phyloP scores from a whole-genome alignment of 768 basidiomycete genomes.

The Fistulinella prunicolor region DNA sequence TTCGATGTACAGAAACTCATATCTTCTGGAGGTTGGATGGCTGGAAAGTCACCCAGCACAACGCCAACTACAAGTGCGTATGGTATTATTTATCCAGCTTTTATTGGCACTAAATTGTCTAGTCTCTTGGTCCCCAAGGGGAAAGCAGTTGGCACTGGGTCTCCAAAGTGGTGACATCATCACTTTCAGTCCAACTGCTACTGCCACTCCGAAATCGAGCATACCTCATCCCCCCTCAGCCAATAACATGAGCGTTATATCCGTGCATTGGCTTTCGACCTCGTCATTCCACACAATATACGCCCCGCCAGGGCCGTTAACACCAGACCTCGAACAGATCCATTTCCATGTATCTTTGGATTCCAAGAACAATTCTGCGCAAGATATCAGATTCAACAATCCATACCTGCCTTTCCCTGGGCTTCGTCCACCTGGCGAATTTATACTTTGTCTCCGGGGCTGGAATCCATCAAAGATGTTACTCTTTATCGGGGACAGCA shows the following conservation, averaged over 20 bases:
- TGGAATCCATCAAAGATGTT: constrained; percentile 46
- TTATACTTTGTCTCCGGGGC: constrained; percentile 36
- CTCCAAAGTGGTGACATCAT: constrained; percentile 67
- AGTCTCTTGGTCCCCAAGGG: constrained; percentile 88
- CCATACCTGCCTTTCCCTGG: constrained; percentile 47
- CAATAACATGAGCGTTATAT: constrained; percentile 44
- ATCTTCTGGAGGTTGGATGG: constrained; percentile 53
- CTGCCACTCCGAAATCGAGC: constrained; percentile 52
- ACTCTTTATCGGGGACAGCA: constrained; percentile 47
- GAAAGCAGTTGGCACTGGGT: constrained; percentile 79
- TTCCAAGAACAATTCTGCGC: constrained; percentile 36
- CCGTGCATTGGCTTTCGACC: constrained; percentile 65
- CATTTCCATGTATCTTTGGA: constrained; percentile 44
- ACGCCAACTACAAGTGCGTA: constrained; percentile 61
- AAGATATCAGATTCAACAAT: constrained; percentile 37
- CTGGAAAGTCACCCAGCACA: constrained; percentile 43
- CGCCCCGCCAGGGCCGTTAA: constrained; percentile 39
- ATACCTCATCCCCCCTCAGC: constrained; percentile 55
- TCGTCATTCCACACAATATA: constrained; percentile 69
- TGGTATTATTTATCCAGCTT: background rate
- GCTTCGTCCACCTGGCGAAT: constrained; percentile 44
- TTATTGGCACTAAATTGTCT: constrained; percentile 8
- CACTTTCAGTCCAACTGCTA: constrained; percentile 58
- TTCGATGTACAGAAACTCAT: constrained; percentile 53
- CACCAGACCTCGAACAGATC: constrained; percentile 39